Evolutionary conservation across 768 basidiomycete genomes (phyloP).

Genomic region (Pisolithus marmoratus): DNA sequence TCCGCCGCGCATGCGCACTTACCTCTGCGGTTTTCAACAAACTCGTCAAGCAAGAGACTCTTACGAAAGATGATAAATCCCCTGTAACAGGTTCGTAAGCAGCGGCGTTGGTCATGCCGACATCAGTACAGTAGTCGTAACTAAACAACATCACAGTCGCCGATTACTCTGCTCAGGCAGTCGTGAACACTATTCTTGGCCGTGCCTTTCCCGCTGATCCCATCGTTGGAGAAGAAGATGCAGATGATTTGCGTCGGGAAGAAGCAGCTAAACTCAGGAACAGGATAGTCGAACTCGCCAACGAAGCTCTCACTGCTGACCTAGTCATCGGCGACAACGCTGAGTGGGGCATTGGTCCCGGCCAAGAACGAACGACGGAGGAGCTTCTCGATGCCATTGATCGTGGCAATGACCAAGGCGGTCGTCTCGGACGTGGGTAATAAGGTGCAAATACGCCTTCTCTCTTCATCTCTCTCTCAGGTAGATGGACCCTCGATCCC

Average conservation of each 20-base stretch:
- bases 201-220: conserved; percentile 78
- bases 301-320: conserved; percentile 61
- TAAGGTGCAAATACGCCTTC: not conserved
- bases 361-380: conserved; percentile 42
- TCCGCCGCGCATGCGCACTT: conserved; percentile 77
- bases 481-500: conserved; percentile 84
- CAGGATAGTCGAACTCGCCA: conserved; percentile 77
- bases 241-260: conserved; percentile 61
- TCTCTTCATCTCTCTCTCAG: conserved; percentile 28
- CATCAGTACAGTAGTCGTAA: too few species aligned
- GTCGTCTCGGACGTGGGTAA: conserved; percentile 62
- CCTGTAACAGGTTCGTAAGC: conserved; percentile 68
- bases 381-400: conserved; percentile 86
- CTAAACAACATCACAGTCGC: conserved; percentile 51
- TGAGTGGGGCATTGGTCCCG: conserved; percentile 71
- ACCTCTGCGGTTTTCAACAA: conserved; percentile 84
- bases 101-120: conserved; percentile 5
- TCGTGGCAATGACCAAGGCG: conserved; percentile 70
- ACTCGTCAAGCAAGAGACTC: conserved; percentile 77
- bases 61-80: conserved; percentile 88
- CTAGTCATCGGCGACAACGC: conserved; percentile 49
- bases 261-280: conserved; percentile 41
- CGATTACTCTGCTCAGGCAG: conserved; percentile 90
- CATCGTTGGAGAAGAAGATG: conserved; percentile 95
- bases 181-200: conserved; percentile 76